These are phyloP conservation scores for Candida peoriensis DNA, from an alignment of 805 yeast genomes.

Conservation along the genomic window DNA sequence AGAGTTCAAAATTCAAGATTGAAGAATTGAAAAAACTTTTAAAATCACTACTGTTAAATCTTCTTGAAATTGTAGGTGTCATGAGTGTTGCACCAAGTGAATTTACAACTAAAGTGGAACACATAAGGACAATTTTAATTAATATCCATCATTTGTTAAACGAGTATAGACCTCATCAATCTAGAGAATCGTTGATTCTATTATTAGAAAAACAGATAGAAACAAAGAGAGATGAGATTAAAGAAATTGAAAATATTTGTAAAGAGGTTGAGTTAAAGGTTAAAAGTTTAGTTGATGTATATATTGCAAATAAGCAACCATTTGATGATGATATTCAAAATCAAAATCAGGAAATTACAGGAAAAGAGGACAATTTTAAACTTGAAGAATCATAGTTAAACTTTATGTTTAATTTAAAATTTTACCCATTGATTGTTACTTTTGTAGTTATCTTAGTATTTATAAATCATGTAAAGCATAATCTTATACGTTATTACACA, in stretches of 20 bases:
- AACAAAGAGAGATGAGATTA: conserved; percentile 51
- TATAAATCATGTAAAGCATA: no score
- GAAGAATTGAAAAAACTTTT: conserved; percentile 75
- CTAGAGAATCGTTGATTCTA: conserved; percentile 81
- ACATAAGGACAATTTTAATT: conserved; percentile 72
- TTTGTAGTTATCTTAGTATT: no score
- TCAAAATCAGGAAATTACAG: no score
- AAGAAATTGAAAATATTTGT: conserved; percentile 34
- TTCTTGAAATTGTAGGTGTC: conserved; percentile 75
- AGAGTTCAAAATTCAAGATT: conserved; percentile 46
- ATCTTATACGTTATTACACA: no score
- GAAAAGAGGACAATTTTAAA: background rate
- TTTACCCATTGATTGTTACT: no score
- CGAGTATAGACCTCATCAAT: conserved; percentile 92
- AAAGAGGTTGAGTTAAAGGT: conserved; percentile 35
- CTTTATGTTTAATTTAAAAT: no score
- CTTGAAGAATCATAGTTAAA: no score
- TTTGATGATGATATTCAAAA: background rate
- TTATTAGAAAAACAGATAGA: conserved; percentile 67
- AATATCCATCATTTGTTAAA: conserved; percentile 90
- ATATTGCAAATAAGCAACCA: conserved; percentile 18
- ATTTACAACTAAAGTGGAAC: conserved; percentile 62
- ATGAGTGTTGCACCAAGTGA: conserved; percentile 68
- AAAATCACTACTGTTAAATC: conserved; percentile 73
- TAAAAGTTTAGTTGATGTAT: conserved; percentile 25